Evolutionary conservation across 2,329 filamentous ascomycete species (phyloP), one percentile per base, ranked within the genome.

Genomic region (Fusarium incarnatum): DNA sequence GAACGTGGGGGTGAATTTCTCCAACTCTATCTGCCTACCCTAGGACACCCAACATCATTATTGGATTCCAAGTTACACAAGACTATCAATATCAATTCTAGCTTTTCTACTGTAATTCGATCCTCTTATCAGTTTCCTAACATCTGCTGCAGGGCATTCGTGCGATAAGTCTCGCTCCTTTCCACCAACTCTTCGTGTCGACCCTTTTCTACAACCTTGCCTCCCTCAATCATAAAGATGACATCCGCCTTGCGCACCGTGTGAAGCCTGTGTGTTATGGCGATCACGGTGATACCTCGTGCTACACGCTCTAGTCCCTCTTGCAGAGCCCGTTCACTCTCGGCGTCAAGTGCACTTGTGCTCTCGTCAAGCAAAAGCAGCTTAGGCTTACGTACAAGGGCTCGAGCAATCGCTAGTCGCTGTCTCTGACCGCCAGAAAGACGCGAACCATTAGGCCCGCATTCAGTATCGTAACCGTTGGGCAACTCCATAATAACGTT

Each of bases 371-470:
- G 84, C 41, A 97, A 86, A 20, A 97, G 79, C 2, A 97, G 84
- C 48, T 90, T 86, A 0, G 93, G 93, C 66, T 88, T 86, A 1
- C 93, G 86, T 5, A 94, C 86, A 5, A 95, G 83, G 0, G 93
- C 92, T 25, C 93, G 85, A 0, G 94, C 93, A 75, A 97, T 94
- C 1, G 90, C 89, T 16, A 97, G 80, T 2, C 93, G 87, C 78
- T 97, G 93, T 18, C 90, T 88, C 77, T 97, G 93, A 0, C 94
- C 94, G 3, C 93, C 93, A 0, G 91, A 94, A 5, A 97, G 80
- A 23, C 90, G 86, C 0, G 91, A 90, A 4, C 91, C 92, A 67
- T 92, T 90, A n/a, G 92, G 90, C 9, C 94, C 86, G 27, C 90
- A 83, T 64, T 87, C 85, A 0, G 90, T 92, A 15, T 90, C 80